Conservation (phyloP, 169 alveolate genomes). For the Ichthyophthirius multifiliis region DNA sequence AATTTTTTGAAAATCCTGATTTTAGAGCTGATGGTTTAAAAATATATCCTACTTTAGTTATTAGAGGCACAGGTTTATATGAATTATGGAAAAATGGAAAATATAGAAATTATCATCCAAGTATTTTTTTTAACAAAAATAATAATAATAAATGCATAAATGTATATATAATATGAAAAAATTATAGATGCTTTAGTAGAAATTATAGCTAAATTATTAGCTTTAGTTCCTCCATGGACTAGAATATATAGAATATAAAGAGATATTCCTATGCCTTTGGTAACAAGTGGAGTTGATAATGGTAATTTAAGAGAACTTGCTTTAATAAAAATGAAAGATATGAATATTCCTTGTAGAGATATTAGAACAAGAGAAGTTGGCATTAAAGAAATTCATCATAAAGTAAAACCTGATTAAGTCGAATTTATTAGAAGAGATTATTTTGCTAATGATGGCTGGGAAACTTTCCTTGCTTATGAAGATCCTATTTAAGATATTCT, state of each 20-base stretch:
- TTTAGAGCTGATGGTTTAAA: slow-evolving; percentile 87
- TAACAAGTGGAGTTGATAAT: slow-evolving; percentile 85
- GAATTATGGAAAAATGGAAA: slow-evolving; percentile 85
- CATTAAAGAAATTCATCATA: slow-evolving; percentile 81
- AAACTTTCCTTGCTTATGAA: slow-evolving; percentile 84
- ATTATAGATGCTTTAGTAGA: slow-evolving; percentile 61
- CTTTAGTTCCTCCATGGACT: slow-evolving; percentile 88
- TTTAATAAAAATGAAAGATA: slow-evolving; percentile 80
- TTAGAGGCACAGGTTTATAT: slow-evolving; percentile 87
- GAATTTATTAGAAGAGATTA: slow-evolving; percentile 87
- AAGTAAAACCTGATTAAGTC: slow-evolving; percentile 80
- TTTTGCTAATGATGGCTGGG: slow-evolving; percentile 87
- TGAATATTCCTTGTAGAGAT: slow-evolving; percentile 85
- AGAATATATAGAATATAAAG: slow-evolving; percentile 85
- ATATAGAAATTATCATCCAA: slow-evolving; percentile 85
- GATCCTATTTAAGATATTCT: slow-evolving; percentile 85
- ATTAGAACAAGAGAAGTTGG: slow-evolving; percentile 89
- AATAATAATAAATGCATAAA: not conserved
- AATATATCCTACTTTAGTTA: slow-evolving; percentile 85
- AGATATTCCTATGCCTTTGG: slow-evolving; percentile 90
- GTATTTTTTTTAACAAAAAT: not conserved
- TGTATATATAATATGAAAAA: not conserved
- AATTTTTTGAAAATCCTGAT: slow-evolving; percentile 84
- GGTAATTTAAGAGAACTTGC: slow-evolving; percentile 86
- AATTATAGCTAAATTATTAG: slow-evolving; percentile 79